Base-by-base conservation (phyloP, 2,329 filamentous ascomycete genomes). In the Colletotrichum musicola region DNA sequence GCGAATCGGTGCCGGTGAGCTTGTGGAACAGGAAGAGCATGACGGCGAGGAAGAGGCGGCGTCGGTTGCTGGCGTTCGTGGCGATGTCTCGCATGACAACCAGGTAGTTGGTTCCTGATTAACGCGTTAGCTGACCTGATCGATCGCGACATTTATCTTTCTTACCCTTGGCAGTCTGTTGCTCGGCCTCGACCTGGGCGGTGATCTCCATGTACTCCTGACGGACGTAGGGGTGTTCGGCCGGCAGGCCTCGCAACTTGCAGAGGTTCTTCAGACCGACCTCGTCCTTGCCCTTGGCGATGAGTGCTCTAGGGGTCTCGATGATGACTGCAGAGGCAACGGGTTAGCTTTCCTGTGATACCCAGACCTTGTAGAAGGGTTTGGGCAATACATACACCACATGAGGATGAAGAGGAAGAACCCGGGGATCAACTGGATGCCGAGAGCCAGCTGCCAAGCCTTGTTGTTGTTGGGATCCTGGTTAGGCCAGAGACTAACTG, bases 11-110 rank as follows among this genome's bases (percentile, higher is more conserved):
- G 1, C 81, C 80, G 2, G 79, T 82, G 25, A 81, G 77, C 42
- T 82, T 82, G 71, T 82, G 80, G 64, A 82, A 82, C 1, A 82
- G 49, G 62, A 81, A 80, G 12, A 81, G 69, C 72, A 77, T 78
- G 3, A 77, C 72, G 2, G 78, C 75, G 9, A 80, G 72, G 62
- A 80, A 76, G 55, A 80, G 77, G 1, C 78, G 77, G 13, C 76
- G 76, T 1, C 75, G 71, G 50, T 79, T 80, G 61, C 73, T 77
- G 14, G 63, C 71, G 22, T 76, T 73, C 6, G 72, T 74, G 49
- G 72, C 72, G 9, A 78, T 77, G 22, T 78, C 75, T 51, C 78
- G 78, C 25, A 78, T 62, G 10, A 81, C 77, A 27, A 79, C 69
- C 71, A 76, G 74, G 35, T 80, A 79, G 69, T 75, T 79, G 3